Base-by-base conservation (phyloP, 2,329 filamentous ascomycete genomes). In the Diaporthe helianthi region DNA sequence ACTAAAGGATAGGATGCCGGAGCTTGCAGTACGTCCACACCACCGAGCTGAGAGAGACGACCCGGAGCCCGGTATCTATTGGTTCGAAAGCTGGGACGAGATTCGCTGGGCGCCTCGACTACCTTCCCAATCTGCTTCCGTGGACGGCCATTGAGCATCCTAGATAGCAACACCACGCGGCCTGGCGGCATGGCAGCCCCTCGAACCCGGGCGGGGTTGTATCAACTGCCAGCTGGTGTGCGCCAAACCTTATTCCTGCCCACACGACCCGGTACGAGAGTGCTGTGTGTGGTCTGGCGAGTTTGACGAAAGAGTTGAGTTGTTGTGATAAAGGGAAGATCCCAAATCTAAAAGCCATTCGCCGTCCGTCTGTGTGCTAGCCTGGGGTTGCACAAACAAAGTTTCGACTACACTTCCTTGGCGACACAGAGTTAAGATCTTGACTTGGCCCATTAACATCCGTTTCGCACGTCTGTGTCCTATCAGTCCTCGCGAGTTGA, bases 401-500 rank as follows among this genome's bases (percentile, higher is more conserved):
- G 41, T 63, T 63, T 49, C 44, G 26, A 49, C 12, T 26, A 63
- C 44, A 36, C 44, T 63, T 63, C n/a, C 58, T 63, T 63, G 58
- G 58, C 58, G 44, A 26, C 41, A 26, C 44, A 63, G 26, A 12
- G 58, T 63, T 63, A n/a, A 49, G 58, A 63, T 63, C 41, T 63
- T 63, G 44, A 63, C 58, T 36, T 63, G 44, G 44, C 44, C 44
- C 44, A 36, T 63, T 4, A 63, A 7, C 15, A 4, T 63, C 44
- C 36, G 36, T 38, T 38, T 38, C 36, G 17, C 36, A 15, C 36
- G 36, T 17, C 36, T 38, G 36, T 63, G 41, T 29, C 44, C 58
- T 49, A 19, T 47, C 29, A 24, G 26, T 5, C 58, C 44, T 3
- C 13, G n/a, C 22, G 55, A 31, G 55, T 24, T n/a, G 41, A 47